These are phyloP conservation scores for Gossypium sturtianum DNA, from an alignment of 345 rosid genomes.

Conservation along the genomic window DNA sequence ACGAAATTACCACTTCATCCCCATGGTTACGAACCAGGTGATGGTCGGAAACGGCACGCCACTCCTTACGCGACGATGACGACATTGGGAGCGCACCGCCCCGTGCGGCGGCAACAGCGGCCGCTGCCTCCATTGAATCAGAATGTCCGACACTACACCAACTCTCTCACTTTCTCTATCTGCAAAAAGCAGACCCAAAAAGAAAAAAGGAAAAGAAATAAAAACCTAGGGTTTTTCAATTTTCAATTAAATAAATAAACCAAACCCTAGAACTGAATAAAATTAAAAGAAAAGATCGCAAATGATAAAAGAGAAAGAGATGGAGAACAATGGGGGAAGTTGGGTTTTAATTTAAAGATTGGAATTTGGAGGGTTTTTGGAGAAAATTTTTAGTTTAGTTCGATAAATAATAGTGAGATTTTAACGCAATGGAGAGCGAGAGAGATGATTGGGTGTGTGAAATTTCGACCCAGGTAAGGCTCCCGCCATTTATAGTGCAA, in stretches of 20 bases:
- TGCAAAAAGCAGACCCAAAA: background rate
- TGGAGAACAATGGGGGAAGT: background rate
- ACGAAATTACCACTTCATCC: conserved; percentile 45
- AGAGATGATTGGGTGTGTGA: conserved; percentile 24
- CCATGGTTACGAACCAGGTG: conserved; percentile 51
- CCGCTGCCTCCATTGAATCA: conserved; percentile 65
- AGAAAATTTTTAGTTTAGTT: conserved; percentile 14
- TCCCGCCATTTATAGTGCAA: conserved; percentile 44
- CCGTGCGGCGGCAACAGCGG: conserved; percentile 56
- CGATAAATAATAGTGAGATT: conserved; percentile 9
- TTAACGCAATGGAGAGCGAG: background rate
- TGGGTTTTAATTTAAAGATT: conserved; percentile 15
- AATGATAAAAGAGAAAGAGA: background rate
- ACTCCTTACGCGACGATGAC: conserved; percentile 59
- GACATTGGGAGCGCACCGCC: conserved; percentile 62
- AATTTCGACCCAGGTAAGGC: conserved; percentile 5
- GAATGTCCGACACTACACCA: conserved; percentile 17
- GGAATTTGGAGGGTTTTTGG: conserved; percentile 18
- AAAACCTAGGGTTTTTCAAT: conserved; percentile 29
- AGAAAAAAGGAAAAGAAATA: background rate
- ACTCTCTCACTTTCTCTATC: conserved; percentile 18
- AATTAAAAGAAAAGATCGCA: background rate
- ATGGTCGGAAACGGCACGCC: conserved; percentile 94
- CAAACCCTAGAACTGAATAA: conserved; percentile 29
- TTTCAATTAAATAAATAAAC: background rate